A percentile compares a stretch with the other conserved stretches of the same genome.
Evolutionary conservation across 371 early-diverging fungal species (phyloP).

Genomic region (Mucor circinelloides): DNA sequence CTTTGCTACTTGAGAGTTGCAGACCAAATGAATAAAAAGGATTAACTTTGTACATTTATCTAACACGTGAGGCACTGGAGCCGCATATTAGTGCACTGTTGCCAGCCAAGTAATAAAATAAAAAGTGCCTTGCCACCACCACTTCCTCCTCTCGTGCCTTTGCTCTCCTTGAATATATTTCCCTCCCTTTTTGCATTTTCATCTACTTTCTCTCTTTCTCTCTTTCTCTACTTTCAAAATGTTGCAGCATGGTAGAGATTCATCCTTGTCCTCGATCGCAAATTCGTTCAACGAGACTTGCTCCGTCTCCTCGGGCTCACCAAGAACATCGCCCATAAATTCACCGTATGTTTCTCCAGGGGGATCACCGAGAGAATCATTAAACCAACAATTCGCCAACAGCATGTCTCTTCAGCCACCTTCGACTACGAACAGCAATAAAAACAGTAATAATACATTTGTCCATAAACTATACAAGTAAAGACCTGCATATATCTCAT

Average conservation of each 20-base stretch:
- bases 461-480: conserved; percentile 52
- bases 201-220: background rate
- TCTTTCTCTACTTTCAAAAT: conserved; percentile 6
- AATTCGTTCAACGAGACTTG: conserved; percentile 24
- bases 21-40: background rate
- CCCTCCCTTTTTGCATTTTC: conserved; percentile 4
- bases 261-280: conserved; percentile 26
- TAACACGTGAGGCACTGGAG: conserved; percentile 1
- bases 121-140: conserved; percentile 1
- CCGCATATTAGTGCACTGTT: background rate
- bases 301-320: conserved; percentile 22
- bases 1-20: conserved; percentile 38
- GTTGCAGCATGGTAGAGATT: conserved; percentile 20
- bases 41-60: background rate
- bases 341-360: conserved; percentile 34
- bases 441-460: conserved; percentile 25
- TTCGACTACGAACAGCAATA: background rate
- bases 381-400: conserved; percentile 13
- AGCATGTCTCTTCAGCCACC: conserved; percentile 25
- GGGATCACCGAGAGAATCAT: conserved; percentile 27
- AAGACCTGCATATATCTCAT: conserved; percentile 1
- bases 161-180: background rate
- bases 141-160: background rate
- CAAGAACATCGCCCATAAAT: conserved; percentile 23
- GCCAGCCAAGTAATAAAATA: background rate